Conservation (phyloP, 352 stramenopile genomes). For the Pythium volutum region DNA sequence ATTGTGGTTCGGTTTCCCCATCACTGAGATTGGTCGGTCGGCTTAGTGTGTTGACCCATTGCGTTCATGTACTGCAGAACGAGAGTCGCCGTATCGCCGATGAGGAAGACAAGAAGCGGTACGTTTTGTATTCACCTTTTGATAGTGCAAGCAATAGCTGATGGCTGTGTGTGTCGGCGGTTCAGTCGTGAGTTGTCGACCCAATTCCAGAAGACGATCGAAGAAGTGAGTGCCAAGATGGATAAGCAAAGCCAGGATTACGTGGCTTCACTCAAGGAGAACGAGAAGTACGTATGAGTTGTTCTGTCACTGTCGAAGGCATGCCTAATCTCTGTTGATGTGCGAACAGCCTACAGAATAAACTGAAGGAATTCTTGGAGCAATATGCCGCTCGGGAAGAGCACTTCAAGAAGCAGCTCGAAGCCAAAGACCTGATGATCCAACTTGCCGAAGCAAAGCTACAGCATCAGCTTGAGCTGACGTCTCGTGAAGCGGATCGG, state of each 20-base stretch:
- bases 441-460: conserved; percentile 82
- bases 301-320: background rate
- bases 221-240: conserved; percentile 89
- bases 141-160: background rate
- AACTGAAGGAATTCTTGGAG: conserved; percentile 80
- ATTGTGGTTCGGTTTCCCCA: conserved; percentile 46
- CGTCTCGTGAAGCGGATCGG: conserved; percentile 59
- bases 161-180: background rate
- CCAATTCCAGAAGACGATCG: conserved; percentile 86
- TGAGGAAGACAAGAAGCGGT: conserved; percentile 82
- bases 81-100: conserved; percentile 83
- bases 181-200: conserved; percentile 61
- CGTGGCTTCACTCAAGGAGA: conserved; percentile 78
- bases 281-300: conserved; percentile 52
- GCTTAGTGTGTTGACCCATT: background rate
- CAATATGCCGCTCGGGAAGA: conserved; percentile 80
- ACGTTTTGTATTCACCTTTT: background rate
- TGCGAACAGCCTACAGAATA: conserved; percentile 66
- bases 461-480: conserved; percentile 75
- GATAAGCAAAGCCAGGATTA: conserved; percentile 85
- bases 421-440: conserved; percentile 78
- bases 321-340: background rate
- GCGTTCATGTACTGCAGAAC: conserved; percentile 13
- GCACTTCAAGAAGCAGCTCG: conserved; percentile 78
- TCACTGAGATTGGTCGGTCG: background rate